Conservation (phyloP, 1,284 basidiomycete genomes). For the Sanghuangporus sanghuang region DNA sequence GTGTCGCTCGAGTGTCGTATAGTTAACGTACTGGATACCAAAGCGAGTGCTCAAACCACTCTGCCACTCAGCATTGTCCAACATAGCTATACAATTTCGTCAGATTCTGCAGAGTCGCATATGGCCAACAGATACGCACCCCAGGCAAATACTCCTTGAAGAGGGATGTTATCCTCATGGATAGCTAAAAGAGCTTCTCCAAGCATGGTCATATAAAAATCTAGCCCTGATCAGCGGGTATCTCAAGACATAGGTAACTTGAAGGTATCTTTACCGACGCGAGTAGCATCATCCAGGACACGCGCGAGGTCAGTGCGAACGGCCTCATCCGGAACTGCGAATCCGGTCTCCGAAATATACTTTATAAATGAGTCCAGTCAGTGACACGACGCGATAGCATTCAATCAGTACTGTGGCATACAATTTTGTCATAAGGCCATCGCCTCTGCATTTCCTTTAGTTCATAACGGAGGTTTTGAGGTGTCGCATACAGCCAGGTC, state of each 20-base stretch:
- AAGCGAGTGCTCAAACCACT: constrained; percentile 36
- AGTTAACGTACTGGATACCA: constrained; percentile 46
- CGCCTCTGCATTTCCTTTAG: constrained; percentile 32
- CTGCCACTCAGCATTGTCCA: constrained; percentile 43
- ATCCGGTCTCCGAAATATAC: constrained; percentile 44
- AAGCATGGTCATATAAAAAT: constrained; percentile 39
- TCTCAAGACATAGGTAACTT: background rate
- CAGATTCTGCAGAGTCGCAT: background rate
- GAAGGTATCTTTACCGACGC: constrained; percentile 30
- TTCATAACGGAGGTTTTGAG: constrained; percentile 32
- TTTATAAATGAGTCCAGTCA: constrained; percentile 16
- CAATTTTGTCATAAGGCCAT: constrained; percentile 43
- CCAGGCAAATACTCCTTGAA: constrained; percentile 40
- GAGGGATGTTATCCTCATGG: constrained; percentile 37
- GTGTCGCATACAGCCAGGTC: constrained; percentile 39
- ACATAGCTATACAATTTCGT: constrained; percentile 33
- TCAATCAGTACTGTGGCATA: constrained; percentile 18
- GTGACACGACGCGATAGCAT: background rate
- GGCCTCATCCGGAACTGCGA: constrained; percentile 38
- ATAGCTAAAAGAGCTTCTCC: constrained; percentile 38
- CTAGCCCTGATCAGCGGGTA: constrained; percentile 22
- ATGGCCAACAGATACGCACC: constrained; percentile 23
- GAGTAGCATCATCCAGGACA: constrained; percentile 39
- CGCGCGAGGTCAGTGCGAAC: constrained; percentile 34
- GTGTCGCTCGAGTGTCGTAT: constrained; percentile 33